Conservation (phyloP, 75 land plant genomes). For the Pinus tabuliformis region DNA sequence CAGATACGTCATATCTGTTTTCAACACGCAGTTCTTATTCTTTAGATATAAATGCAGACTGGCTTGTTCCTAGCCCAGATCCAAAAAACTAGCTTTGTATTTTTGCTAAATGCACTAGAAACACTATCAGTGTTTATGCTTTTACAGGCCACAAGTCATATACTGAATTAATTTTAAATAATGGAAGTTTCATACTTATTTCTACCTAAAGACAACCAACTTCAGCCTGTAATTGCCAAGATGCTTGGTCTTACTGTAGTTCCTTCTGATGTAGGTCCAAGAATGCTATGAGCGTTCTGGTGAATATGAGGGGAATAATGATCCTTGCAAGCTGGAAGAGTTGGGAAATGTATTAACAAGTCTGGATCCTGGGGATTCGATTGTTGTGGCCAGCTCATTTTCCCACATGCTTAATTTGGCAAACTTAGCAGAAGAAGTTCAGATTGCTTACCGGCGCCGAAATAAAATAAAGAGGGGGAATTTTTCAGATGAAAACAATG, state of each 20-base stretch:
- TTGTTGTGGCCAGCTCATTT: conserved; percentile 81
- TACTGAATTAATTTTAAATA: too few species aligned
- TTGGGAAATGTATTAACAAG: conserved; percentile 64
- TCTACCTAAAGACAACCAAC: neutral
- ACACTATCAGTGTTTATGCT: neutral
- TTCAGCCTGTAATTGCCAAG: neutral
- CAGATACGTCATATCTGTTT: neutral
- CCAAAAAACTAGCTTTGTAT: neutral
- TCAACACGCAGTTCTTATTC: neutral
- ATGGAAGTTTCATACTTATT: neutral
- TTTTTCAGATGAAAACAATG: conserved; percentile 72
- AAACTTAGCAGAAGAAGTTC: conserved; percentile 93
- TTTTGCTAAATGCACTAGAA: neutral
- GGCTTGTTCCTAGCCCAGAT: neutral
- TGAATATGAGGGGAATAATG: conserved; percentile 67
- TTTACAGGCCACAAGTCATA: neutral
- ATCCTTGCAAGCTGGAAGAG: conserved; percentile 72
- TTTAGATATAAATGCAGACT: neutral
- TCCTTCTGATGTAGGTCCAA: conserved; percentile 54
- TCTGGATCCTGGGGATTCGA: conserved; percentile 83
- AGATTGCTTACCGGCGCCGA: conserved; percentile 78
- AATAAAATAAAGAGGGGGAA: conserved; percentile 66
- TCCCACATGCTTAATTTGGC: conserved; percentile 90
- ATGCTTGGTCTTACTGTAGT: conserved; percentile 5
- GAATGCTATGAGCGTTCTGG: conserved; percentile 89